These are phyloP conservation scores for Cnidoscolus chayamansa DNA, from an alignment of 441 rosid species.

Conservation along the genomic window DNA sequence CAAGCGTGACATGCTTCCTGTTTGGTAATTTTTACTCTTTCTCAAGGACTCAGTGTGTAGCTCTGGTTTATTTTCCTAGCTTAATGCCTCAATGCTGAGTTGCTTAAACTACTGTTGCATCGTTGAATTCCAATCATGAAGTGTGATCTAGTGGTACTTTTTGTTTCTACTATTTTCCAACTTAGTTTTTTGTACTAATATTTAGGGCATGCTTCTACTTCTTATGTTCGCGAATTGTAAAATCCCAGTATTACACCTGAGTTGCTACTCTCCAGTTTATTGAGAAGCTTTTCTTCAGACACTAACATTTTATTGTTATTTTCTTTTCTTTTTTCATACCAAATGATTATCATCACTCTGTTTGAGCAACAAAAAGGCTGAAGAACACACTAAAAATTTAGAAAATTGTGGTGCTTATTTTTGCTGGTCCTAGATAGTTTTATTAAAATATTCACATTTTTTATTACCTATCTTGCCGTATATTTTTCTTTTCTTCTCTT, in stretches of 20 bases:
- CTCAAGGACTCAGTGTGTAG: slow-evolving; percentile 18
- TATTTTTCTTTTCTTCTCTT: background rate
- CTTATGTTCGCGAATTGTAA: background rate
- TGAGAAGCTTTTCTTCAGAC: background rate
- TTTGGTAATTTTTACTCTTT: slow-evolving; percentile 36
- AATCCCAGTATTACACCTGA: background rate
- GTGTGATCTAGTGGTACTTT: background rate
- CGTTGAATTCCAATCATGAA: background rate
- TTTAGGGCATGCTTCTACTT: background rate
- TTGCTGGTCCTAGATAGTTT: background rate
- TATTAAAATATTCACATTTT: background rate
- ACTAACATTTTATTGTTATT: background rate
- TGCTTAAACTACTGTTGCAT: background rate
- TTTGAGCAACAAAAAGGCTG: background rate
- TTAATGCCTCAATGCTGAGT: slow-evolving; percentile 8
- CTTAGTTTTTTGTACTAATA: background rate
- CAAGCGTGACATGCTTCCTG: slow-evolving; percentile 37
- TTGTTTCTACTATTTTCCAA: background rate
- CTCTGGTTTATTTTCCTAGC: slow-evolving; percentile 15
- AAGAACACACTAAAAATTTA: background rate
- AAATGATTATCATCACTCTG: background rate
- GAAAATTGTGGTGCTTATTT: background rate
- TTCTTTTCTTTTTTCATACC: background rate
- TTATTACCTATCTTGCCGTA: background rate
- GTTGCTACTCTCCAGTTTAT: background rate